phyloP scores from a whole-genome alignment of 2,329 filamentous ascomycete species.

The Ophiostoma piceae region DNA sequence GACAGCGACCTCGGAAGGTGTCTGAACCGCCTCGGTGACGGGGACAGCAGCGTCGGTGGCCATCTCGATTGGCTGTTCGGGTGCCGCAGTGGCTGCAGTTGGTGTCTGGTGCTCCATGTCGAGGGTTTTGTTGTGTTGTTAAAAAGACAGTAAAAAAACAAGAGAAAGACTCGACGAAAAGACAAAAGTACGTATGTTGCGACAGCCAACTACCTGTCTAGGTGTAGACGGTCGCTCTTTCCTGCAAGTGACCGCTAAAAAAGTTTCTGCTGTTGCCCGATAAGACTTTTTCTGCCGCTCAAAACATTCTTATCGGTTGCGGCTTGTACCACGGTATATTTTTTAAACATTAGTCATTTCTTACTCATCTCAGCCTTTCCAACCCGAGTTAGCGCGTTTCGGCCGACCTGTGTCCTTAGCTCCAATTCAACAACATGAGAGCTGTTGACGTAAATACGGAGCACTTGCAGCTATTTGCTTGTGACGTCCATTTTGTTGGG shows the following conservation, averaged over 20 bases:
- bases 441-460: slow-evolving; percentile 8
- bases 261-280: slow-evolving; percentile 21
- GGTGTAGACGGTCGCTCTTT: not conserved
- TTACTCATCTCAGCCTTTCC: slow-evolving; percentile 4
- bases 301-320: slow-evolving; percentile 24
- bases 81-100: not conserved
- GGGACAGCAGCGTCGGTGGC: not conserved
- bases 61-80: slow-evolving; percentile 3
- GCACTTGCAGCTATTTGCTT: slow-evolving; percentile 5
- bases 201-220: not conserved
- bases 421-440: slow-evolving; percentile 5
- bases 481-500: slow-evolving; percentile 12
- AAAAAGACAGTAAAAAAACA: not conserved
- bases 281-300: slow-evolving; percentile 27
- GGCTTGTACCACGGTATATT: not conserved
- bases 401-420: not conserved
- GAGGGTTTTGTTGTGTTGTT: not conserved
- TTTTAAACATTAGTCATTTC: not conserved
- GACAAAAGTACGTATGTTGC: not conserved
- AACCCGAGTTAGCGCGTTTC: not conserved
- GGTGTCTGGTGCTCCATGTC: slow-evolving; percentile 8
- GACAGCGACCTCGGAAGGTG: not conserved
- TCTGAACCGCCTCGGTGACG: not conserved
- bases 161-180: not conserved
- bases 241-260: slow-evolving; percentile 15